These are phyloP conservation scores for Ascochyta viciae-villosae DNA, from an alignment of 2,329 filamentous ascomycete genomes.

Conservation along the genomic window DNA sequence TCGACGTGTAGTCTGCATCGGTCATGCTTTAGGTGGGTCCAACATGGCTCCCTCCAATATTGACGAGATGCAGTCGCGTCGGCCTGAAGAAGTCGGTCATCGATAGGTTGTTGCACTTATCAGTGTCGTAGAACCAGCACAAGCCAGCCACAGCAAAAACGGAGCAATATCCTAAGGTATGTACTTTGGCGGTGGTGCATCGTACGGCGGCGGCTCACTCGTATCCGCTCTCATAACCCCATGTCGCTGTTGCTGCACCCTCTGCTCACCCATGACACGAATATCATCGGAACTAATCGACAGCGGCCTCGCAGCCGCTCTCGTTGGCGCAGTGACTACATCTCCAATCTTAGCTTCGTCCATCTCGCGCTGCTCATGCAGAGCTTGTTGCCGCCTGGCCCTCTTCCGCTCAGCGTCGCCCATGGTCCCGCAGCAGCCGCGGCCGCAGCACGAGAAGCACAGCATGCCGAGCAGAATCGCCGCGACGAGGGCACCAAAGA, in stretches of 20 bases:
- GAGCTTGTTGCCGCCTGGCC: neutral
- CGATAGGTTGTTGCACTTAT: too few relatives aligned
- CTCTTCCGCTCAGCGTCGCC: neutral
- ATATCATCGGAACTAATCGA: neutral
- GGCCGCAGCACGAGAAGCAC: neutral
- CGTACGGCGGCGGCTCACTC: neutral
- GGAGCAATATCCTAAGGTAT: slow-evolving; percentile 7
- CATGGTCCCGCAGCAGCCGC: neutral
- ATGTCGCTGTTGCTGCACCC: neutral
- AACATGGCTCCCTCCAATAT: too few relatives aligned
- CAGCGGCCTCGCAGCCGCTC: neutral
- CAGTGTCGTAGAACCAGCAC: too few relatives aligned
- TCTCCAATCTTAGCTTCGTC: neutral
- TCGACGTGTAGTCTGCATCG: too few relatives aligned
- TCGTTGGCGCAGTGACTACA: neutral
- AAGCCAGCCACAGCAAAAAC: neutral
- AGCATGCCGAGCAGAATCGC: neutral
- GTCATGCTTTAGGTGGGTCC: too few relatives aligned
- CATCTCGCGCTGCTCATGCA: neutral
- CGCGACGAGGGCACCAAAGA: neutral
- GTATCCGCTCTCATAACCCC: neutral
- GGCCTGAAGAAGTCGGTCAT: too few relatives aligned
- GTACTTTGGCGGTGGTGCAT: slow-evolving; percentile 20
- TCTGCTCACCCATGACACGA: neutral
- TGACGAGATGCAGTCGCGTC: too few relatives aligned